Conservation (phyloP, 2,329 filamentous ascomycete species). For the Pseudocercospora fuligena region DNA sequence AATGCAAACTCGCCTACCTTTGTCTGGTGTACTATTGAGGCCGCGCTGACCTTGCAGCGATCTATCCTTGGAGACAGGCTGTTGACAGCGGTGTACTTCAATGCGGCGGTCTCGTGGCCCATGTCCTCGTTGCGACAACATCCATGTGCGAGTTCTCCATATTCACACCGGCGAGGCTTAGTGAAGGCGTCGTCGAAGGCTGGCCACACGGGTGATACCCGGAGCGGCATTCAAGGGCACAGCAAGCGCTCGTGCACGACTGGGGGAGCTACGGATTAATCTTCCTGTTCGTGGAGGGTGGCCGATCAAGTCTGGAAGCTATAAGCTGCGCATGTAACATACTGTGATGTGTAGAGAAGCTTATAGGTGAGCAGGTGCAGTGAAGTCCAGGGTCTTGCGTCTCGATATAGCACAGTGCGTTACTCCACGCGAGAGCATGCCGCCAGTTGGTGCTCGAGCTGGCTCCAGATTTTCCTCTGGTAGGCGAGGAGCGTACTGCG, state of each 20-base stretch:
- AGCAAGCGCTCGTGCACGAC: slow-evolving; percentile 21
- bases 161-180: slow-evolving; percentile 12
- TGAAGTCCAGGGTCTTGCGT: background rate
- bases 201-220: slow-evolving; percentile 17
- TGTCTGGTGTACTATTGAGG: background rate
- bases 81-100: slow-evolving; percentile 5
- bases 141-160: slow-evolving; percentile 16
- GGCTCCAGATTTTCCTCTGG: slow-evolving; percentile 1
- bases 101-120: slow-evolving; percentile 9
- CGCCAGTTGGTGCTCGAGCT: slow-evolving; percentile 1
- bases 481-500: background rate
- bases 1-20: background rate
- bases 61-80: background rate
- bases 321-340: background rate
- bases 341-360: background rate
- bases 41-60: background rate
- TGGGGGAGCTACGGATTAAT: slow-evolving; percentile 14
- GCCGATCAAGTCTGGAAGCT: slow-evolving; percentile 7
- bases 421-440: slow-evolving; percentile 7
- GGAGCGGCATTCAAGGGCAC: slow-evolving; percentile 11
- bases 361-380: slow-evolving; percentile 2
- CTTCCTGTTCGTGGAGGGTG: slow-evolving; percentile 10
- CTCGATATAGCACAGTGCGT: slow-evolving; percentile 11
- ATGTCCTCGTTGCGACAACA: slow-evolving; percentile 23
- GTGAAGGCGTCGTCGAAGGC: slow-evolving; percentile 17